Evolutionary conservation across 768 basidiomycete species (phyloP).

Genomic region (Naganishia vishniacii): DNA sequence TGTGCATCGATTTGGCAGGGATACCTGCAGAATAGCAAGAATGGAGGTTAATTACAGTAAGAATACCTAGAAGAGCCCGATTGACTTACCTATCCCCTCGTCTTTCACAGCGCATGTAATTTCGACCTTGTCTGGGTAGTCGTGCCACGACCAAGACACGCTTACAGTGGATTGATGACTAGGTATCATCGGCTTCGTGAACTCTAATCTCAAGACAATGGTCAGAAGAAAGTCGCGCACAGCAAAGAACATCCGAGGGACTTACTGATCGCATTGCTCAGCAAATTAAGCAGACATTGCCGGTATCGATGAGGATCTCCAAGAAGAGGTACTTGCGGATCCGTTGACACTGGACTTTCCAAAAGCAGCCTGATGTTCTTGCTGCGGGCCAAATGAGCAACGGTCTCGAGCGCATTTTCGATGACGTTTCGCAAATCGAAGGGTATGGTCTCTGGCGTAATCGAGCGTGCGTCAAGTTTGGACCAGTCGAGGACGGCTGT

Average conservation of each 20-base stretch:
- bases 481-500: conserved; percentile 39
- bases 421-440: conserved; percentile 40
- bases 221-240: conserved; percentile 27
- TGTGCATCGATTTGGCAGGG: conserved; percentile 34
- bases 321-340: conserved; percentile 32
- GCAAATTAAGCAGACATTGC: conserved; percentile 36
- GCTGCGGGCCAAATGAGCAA: conserved; percentile 35
- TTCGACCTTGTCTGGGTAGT: conserved; percentile 17
- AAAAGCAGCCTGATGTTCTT: conserved; percentile 39
- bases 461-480: conserved; percentile 31
- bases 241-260: neutral
- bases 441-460: conserved; percentile 37
- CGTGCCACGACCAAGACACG: conserved; percentile 31
- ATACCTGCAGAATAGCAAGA: conserved; percentile 23
- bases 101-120: conserved; percentile 34
- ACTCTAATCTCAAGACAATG: conserved; percentile 21
- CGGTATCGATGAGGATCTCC: conserved; percentile 42
- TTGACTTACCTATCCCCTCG: conserved; percentile 38
- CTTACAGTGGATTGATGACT: conserved; percentile 27
- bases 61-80: too few relatives aligned
- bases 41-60: too few relatives aligned
- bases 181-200: neutral
- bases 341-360: conserved; percentile 29
- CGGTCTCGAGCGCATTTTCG: conserved; percentile 34
- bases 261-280: conserved; percentile 37